Evolutionary conservation across 805 yeast species (phyloP), one percentile per base, ranked within the genome.

Genomic region (Yamadazyma nakazawae): DNA sequence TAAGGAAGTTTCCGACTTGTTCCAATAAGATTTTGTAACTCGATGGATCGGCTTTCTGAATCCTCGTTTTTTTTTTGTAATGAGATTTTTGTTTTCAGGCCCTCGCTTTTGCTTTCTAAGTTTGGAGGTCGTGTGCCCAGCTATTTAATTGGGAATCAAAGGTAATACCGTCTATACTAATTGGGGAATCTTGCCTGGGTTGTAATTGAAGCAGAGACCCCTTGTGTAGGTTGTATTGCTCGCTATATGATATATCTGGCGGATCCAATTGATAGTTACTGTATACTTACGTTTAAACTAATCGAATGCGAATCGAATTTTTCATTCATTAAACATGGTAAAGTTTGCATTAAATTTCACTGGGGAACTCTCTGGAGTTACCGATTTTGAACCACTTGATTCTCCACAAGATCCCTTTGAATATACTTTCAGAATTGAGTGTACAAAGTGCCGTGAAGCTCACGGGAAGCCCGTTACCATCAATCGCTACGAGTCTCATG

Each of bases 381-480:
- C 78, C 12, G 75, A 71, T 32, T 60, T 88, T 5, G 66, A 67
- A 39, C 85, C 92, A 2, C 63, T 72, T 2, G 96, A 92, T 58
- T 63, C 81, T 0, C 70, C 75, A 2, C 72, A 68, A 10, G 54
- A 66, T 1, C 92, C 94, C 0, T 89, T 81, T 56, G 89, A 85
- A 54, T 92, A 84, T 64, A 76, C 85, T 1, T 88, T 92, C 67
- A 75, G 72, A 47, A 74, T 90, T 13, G 77, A 77, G 55, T 92
- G 99, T 62, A 82, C 85, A 1, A 75, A 78, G 34, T 92, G 99
- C 66, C 79, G 91, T 51, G 95, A 88, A 51, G 65, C 62, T 7
- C 96, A 92, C 63, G 79, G 78, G 17, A 87, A 89, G 54, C 79
- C 80, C 13, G 78, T 89, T 25, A 72, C 78, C 19, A 81, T 91